Conservation (phyloP, 2,329 filamentous ascomycete genomes). For the Ophiostoma populinum region DNA sequence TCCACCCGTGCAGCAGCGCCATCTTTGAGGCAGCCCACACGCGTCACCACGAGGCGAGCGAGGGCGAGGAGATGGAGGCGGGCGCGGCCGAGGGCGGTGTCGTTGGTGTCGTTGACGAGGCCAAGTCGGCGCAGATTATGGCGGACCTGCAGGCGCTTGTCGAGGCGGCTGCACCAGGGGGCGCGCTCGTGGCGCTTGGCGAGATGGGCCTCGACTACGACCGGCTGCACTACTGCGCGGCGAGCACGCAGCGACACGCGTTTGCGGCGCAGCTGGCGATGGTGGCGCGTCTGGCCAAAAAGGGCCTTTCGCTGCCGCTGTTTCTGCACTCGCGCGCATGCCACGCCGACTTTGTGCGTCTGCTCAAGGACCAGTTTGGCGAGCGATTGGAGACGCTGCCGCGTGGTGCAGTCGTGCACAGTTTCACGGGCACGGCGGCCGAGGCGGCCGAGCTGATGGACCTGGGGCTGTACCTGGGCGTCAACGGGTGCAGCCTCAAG, state of each 20-base stretch:
- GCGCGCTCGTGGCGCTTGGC: slow-evolving; percentile 60
- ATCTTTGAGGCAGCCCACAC: slow-evolving; percentile 47
- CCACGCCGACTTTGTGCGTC: slow-evolving; percentile 61
- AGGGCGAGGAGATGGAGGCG: slow-evolving; percentile 20
- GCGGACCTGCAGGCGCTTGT: slow-evolving; percentile 47
- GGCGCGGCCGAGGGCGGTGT: slow-evolving; percentile 28
- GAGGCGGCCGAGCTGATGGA: slow-evolving; percentile 65
- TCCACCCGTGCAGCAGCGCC: slow-evolving; percentile 78
- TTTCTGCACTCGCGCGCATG: slow-evolving; percentile 88
- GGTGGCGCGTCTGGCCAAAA: slow-evolving; percentile 45
- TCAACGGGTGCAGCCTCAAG: slow-evolving; percentile 95
- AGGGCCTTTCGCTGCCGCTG: slow-evolving; percentile 48
- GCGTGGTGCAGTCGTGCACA: slow-evolving; percentile 69
- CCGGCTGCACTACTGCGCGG: slow-evolving; percentile 65
- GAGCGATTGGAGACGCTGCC: slow-evolving; percentile 46
- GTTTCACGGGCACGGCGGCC: slow-evolving; percentile 74
- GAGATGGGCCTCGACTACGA: slow-evolving; percentile 97
- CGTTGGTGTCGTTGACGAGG: slow-evolving; percentile 22
- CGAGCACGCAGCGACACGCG: slow-evolving; percentile 63
- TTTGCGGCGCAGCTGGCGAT: slow-evolving; percentile 73
- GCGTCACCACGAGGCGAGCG: slow-evolving; percentile 27
- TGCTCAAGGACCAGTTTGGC: slow-evolving; percentile 44
- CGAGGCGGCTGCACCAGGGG: slow-evolving; percentile 31
- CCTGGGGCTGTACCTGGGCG: slow-evolving; percentile 74
- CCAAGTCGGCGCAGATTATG: slow-evolving; percentile 32